A percentile compares a stretch with the other conserved stretches of the same genome.
These are phyloP conservation scores for Paratinospora sagittata DNA, from an alignment of 164 flowering plant species.

Conservation along the genomic window DNA sequence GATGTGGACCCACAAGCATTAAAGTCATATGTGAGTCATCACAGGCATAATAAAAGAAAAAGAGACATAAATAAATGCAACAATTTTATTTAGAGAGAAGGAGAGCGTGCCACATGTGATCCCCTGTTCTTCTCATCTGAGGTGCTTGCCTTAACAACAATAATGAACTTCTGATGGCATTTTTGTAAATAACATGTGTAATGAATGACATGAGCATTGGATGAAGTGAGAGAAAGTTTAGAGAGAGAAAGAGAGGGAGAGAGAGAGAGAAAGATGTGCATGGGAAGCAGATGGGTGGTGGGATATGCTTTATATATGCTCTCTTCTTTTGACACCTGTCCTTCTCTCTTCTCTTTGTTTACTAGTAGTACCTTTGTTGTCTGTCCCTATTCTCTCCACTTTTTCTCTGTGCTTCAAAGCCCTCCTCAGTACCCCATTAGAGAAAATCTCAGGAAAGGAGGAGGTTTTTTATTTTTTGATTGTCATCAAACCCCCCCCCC, in stretches of 20 bases:
- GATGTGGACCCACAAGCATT: slow-evolving; percentile 3
- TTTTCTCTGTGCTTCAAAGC: not conserved
- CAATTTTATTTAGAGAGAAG: slow-evolving; percentile 1
- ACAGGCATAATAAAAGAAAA: not conserved
- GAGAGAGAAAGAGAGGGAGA: not conserved
- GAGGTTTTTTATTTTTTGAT: not conserved
- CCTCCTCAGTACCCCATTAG: not conserved
- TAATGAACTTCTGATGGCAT: not conserved
- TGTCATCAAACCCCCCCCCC: not conserved
- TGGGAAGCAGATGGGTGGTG: not conserved
- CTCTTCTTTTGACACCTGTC: slow-evolving; percentile 23
- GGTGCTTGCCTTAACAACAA: too few species aligned
- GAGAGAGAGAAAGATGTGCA: not conserved
- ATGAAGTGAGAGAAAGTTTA: not conserved
- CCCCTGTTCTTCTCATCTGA: not conserved
- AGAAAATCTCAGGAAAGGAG: not conserved
- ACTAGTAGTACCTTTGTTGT: not conserved
- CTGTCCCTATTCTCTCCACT: not conserved
- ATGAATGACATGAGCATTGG: not conserved
- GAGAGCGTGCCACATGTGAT: slow-evolving; percentile 11
- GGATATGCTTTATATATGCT: slow-evolving; percentile 19
- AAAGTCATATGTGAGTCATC: slow-evolving; percentile 8
- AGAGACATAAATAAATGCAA: not conserved
- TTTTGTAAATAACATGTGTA: not conserved
- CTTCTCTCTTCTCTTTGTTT: slow-evolving; percentile 3